These are phyloP conservation scores for Zizania palustris DNA, from an alignment of 202 grass and related monocot genomes.

Conservation along the genomic window DNA sequence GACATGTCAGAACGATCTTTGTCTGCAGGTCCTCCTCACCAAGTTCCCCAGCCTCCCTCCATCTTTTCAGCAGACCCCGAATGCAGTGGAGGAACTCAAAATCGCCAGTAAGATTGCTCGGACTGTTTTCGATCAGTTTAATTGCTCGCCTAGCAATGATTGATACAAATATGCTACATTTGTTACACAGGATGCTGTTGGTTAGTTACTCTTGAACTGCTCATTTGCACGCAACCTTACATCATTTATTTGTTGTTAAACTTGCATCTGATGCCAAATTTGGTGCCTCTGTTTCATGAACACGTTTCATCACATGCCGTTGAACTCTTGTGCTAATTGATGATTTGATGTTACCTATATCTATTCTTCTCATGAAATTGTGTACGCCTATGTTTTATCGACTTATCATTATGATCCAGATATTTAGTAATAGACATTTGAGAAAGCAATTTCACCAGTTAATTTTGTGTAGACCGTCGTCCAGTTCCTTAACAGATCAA, in stretches of 20 bases:
- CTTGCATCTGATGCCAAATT: background rate
- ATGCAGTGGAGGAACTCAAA: conserved; percentile 75
- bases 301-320: background rate
- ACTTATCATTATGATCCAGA: conserved; percentile 10
- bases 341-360: background rate
- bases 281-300: background rate
- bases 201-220: background rate
- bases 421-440: conserved; percentile 1
- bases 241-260: background rate
- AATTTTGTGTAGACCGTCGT: conserved; percentile 7
- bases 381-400: background rate
- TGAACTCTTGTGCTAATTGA: background rate
- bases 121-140: background rate
- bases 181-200: background rate
- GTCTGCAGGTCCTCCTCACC: conserved; percentile 79
- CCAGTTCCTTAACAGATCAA: conserved; percentile 15
- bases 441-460: background rate
- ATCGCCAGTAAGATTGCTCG: conserved; percentile 64
- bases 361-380: background rate
- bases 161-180: background rate
- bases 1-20: background rate
- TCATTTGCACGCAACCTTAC: background rate
- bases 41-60: conserved; percentile 92
- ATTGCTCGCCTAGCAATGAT: background rate
- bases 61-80: conserved; percentile 75